These are phyloP conservation scores for Rhizopus sp. DNA, from an alignment of 371 early-diverging fungal species.

Conservation along the genomic window DNA sequence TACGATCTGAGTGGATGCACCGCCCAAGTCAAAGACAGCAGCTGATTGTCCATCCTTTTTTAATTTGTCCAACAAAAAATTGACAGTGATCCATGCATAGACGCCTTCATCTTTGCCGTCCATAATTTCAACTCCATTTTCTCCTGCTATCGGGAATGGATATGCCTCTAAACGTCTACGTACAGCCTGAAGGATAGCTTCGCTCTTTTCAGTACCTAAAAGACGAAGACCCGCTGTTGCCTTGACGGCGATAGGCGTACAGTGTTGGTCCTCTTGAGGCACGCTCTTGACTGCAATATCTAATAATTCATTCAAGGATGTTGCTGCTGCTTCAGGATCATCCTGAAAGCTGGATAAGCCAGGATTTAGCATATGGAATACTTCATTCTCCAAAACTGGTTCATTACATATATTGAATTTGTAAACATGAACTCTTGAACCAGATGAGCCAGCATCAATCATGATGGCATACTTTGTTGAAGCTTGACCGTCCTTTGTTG, in stretches of 20 bases:
- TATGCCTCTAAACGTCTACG: slow-evolving; percentile 69
- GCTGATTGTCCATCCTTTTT: slow-evolving; percentile 64
- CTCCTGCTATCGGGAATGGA: slow-evolving; percentile 77
- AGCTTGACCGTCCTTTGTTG: slow-evolving; percentile 56
- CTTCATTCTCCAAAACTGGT: slow-evolving; percentile 75
- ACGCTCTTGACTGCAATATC: slow-evolving; percentile 74
- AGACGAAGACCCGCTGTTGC: slow-evolving; percentile 95
- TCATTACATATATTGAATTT: slow-evolving; percentile 83
- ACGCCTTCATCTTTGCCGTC: slow-evolving; percentile 96
- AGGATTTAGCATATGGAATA: slow-evolving; percentile 84
- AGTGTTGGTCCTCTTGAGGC: slow-evolving; percentile 55
- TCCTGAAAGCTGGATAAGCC: slow-evolving; percentile 78
- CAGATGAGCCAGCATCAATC: slow-evolving; percentile 98
- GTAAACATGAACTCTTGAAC: slow-evolving; percentile 96
- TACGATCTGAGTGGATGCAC: slow-evolving; percentile 95
- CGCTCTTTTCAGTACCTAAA: slow-evolving; percentile 67
- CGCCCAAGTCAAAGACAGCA: slow-evolving; percentile 96
- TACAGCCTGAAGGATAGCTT: slow-evolving; percentile 74
- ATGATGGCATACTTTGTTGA: slow-evolving; percentile 68
- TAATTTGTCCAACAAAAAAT: slow-evolving; percentile 78
- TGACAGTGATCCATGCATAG: slow-evolving; percentile 98
- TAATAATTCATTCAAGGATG: slow-evolving; percentile 79
- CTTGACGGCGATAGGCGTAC: slow-evolving; percentile 93
- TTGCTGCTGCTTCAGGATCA: slow-evolving; percentile 78
- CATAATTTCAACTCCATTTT: slow-evolving; percentile 87